Base-by-base conservation (phyloP, 73 alveolate species). In the Effrenium voratum region DNA sequence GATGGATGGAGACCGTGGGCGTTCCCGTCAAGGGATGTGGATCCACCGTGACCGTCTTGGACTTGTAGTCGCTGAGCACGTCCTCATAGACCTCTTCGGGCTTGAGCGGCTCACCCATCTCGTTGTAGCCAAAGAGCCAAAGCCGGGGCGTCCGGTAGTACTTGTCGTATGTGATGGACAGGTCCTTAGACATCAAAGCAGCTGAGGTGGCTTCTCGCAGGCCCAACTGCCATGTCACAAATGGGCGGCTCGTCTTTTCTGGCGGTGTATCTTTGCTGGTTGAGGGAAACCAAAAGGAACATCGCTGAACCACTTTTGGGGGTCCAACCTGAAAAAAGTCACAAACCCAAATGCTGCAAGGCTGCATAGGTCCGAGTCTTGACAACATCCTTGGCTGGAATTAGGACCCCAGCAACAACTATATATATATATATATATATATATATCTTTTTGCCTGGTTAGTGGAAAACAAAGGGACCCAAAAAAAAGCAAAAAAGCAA, bases 71-170 rank as follows among this genome's bases (percentile, higher is more conserved):
- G 75, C 99, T 99, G 99, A 99, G 99, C 80, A 99, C 99, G 96
- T 99, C 99, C 99, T 99, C 99, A 82, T 99, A 99, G 99, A 99
- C 99, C 94, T 99, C 99, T 76, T 90, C 99, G 24, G 99, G 98
- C 44, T 77, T 86, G 91, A 99, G 98, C 52, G 99, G 99, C 44
- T 76, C 83, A 22, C 99, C 99, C 83, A 91, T 66, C 99, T 99
- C 99, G 93, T 99, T 99, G 99, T 99, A 99, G 63, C 99, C 99
- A 57, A 98, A 84, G 80, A 99, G 99, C 99, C 99, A 99, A 88
- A 99, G 99, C 84, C 99, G 79, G 57, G 99, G 99, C 59, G 99
- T 99, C 81, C 99, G 98, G 99, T 99, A 99, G 98, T 99, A 99
- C 93, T 99, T 99, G 99, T 99, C 99, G 90, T 99, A 99, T 38